A percentile compares a stretch with the other conserved stretches of the same genome.
Conservation (phyloP, 805 yeast species). For the Vanderwaltozyma verrucispora region DNA sequence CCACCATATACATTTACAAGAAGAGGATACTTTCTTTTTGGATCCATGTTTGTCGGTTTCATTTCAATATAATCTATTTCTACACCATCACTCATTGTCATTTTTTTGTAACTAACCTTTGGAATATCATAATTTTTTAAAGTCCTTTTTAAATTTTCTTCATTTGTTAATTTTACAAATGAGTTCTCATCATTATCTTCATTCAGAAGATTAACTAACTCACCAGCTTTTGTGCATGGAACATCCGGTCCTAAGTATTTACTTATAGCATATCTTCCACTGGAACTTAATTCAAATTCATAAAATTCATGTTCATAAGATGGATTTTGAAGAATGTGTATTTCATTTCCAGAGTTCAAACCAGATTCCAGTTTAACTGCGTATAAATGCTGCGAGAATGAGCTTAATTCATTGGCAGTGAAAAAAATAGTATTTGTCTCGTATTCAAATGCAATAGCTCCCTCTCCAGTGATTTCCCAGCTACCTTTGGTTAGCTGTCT, state of each 20-base stretch:
- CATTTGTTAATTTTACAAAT: constrained; percentile 10
- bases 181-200: constrained; percentile 3
- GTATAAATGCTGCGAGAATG: constrained; percentile 50
- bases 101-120: constrained; percentile 28
- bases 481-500: constrained; percentile 35
- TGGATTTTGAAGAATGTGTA: constrained; percentile 15
- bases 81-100: constrained; percentile 32
- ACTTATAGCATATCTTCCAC: constrained; percentile 36
- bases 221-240: constrained; percentile 22
- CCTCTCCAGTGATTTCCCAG: constrained; percentile 44
- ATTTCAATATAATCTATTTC: constrained; percentile 48
- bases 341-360: constrained; percentile 6
- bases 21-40: constrained; percentile 44
- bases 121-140: constrained; percentile 40
- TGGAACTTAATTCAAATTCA: constrained; percentile 43
- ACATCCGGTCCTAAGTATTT: constrained; percentile 18
- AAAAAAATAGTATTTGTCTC: constrained; percentile 43
- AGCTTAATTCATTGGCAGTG: constrained; percentile 37
- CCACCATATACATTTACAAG: constrained; percentile 69
- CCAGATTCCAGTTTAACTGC: constrained; percentile 35
- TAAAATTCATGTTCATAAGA: constrained; percentile 25
- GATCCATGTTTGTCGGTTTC: constrained; percentile 46
- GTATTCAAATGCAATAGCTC: constrained; percentile 36
- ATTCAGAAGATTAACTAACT: constrained; percentile 8
- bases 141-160: constrained; percentile 6